Conservation (phyloP, 73 alveolate genomes). For the Blepharisma stoltei region DNA sequence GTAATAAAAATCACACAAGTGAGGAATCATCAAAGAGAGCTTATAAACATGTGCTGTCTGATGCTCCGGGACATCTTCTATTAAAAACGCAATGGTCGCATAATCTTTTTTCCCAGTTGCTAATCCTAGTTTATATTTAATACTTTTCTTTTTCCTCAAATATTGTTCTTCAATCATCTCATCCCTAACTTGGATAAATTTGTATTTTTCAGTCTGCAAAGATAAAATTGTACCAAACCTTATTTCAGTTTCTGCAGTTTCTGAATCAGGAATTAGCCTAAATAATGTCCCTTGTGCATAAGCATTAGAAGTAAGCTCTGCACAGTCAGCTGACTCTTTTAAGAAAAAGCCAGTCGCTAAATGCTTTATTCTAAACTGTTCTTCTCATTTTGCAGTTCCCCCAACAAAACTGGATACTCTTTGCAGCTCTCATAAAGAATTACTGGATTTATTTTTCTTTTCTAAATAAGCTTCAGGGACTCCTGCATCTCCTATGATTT, state of each 20-base stretch:
- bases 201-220: not conserved
- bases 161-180: not conserved
- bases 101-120: constrained; percentile 12
- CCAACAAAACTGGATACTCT: not conserved
- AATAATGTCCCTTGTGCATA: not conserved
- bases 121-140: not conserved
- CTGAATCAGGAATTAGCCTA: not conserved
- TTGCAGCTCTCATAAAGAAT: constrained; percentile 15
- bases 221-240: constrained; percentile 13
- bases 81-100: not conserved
- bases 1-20: not conserved
- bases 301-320: not conserved
- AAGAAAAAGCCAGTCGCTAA: constrained; percentile 23
- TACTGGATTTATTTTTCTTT: not conserved
- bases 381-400: constrained; percentile 11
- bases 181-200: not conserved
- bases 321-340: not conserved
- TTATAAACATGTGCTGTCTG: constrained; percentile 25
- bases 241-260: not conserved
- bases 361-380: constrained; percentile 4
- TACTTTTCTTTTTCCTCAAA: not conserved
- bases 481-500: not conserved
- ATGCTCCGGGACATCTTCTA: constrained; percentile 25
- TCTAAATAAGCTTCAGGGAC: not conserved
- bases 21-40: constrained; percentile 3